Percentiles rank a stretch among this genome's conserved stretches.
These are phyloP conservation scores for Crataegus laevigata DNA, from an alignment of 306 rosid species.

Conservation along the genomic window DNA sequence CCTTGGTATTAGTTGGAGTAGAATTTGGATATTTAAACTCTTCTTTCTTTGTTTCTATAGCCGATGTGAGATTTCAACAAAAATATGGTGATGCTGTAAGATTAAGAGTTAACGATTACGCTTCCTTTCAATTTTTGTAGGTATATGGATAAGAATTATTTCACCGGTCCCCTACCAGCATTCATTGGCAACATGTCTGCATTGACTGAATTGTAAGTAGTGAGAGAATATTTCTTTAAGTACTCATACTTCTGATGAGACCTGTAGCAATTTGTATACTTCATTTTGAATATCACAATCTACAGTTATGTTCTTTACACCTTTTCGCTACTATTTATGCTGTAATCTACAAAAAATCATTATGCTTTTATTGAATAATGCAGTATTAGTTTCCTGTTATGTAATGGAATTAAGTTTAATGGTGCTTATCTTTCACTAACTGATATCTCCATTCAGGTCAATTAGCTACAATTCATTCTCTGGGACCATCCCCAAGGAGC, in stretches of 20 bases:
- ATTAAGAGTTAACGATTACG: no score
- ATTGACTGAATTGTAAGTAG: conserved; percentile 6
- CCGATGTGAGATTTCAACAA: no score
- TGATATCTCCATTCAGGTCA: conserved; percentile 10
- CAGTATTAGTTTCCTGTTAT: no score
- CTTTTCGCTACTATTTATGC: no score
- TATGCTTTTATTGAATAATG: no score
- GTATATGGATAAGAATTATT: conserved; percentile 14
- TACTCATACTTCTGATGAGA: background rate
- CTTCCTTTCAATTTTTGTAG: conserved; percentile 1
- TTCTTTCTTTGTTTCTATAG: no score
- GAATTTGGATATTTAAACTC: no score
- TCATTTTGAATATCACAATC: background rate
- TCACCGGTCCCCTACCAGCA: conserved; percentile 15
- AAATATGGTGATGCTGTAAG: no score
- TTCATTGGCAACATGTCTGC: conserved; percentile 16
- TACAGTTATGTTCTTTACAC: background rate
- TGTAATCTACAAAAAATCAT: no score
- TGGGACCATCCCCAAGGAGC: conserved; percentile 28
- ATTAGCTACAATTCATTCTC: conserved; percentile 12
- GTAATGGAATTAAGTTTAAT: no score
- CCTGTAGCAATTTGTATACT: background rate
- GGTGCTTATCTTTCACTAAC: background rate
- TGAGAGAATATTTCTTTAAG: background rate
- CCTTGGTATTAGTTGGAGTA: no score